Evolutionary conservation across 257 asterid genomes (phyloP).

Genomic region (Linderniella brevidens): DNA sequence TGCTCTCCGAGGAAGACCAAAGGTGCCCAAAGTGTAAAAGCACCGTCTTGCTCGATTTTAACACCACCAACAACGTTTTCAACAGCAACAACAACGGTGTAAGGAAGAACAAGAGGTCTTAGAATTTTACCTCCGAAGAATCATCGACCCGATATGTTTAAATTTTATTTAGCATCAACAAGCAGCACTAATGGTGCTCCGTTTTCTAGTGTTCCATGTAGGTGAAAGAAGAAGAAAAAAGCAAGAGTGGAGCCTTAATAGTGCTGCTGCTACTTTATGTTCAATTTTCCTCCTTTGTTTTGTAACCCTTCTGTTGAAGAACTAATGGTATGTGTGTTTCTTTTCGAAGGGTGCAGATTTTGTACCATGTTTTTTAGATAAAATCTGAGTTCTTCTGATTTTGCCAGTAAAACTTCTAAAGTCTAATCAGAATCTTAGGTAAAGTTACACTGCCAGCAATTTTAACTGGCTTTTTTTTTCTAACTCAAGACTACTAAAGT

Average conservation of each 20-base stretch:
- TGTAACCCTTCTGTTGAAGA: slow-evolving; percentile 12
- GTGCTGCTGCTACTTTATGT: slow-evolving; percentile 33
- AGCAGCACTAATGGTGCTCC: slow-evolving; percentile 50
- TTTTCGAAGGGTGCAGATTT: slow-evolving; percentile 8
- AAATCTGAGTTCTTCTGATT: slow-evolving; percentile 15
- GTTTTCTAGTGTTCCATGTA: slow-evolving; percentile 16
- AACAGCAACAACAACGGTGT: slow-evolving; percentile 1
- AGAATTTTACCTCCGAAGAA: not conserved
- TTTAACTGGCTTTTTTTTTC: slow-evolving; percentile 6
- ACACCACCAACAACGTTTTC: slow-evolving; percentile 14
- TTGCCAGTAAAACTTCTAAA: too few species aligned
- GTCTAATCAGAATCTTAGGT: too few species aligned
- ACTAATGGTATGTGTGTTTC: slow-evolving; percentile 13
- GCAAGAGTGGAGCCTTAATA: slow-evolving; percentile 46
- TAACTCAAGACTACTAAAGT: too few species aligned
- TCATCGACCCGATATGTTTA: not conserved
- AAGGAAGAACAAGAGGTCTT: slow-evolving; percentile 22
- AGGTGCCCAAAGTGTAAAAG: slow-evolving; percentile 86
- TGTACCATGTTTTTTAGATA: slow-evolving; percentile 9
- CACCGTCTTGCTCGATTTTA: slow-evolving; percentile 55
- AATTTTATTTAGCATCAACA: slow-evolving; percentile 9
- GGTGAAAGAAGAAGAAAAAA: not conserved
- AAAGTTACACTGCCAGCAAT: too few species aligned
- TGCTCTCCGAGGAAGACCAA: slow-evolving; percentile 73
- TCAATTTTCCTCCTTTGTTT: not conserved